Conservation (phyloP, 495 filamentous ascomycete species). For the Ascodesmis nigricans region DNA sequence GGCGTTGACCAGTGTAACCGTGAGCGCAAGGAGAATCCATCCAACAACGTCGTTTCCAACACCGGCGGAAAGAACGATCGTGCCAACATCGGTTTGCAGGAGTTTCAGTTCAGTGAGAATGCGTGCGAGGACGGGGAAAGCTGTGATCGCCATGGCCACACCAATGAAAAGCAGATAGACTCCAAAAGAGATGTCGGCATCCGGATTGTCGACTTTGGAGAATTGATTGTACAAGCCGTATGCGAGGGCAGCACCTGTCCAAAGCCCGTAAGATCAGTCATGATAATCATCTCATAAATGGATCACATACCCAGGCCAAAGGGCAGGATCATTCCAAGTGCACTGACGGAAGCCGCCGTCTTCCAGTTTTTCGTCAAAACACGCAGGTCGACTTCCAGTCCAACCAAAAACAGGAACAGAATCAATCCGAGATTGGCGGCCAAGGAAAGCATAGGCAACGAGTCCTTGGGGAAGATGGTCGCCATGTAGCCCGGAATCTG, state of each 20-base stretch:
- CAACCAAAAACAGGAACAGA: conserved; percentile 81
- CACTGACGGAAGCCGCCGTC: conserved; percentile 56
- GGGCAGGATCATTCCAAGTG: conserved; percentile 70
- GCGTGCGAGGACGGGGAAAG: conserved; percentile 85
- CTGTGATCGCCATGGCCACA: conserved; percentile 86
- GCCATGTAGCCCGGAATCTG: conserved; percentile 51
- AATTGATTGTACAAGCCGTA: conserved; percentile 74
- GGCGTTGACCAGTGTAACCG: conserved; percentile 84
- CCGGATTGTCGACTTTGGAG: conserved; percentile 36
- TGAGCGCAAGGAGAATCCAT: conserved; percentile 85
- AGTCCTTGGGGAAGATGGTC: conserved; percentile 46
- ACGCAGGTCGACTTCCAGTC: conserved; percentile 79
- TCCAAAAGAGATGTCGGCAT: conserved; percentile 45
- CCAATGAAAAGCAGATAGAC: conserved; percentile 84
- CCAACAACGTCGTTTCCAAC: conserved; percentile 91
- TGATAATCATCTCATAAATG: too few relatives aligned
- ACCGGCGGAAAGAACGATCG: conserved; percentile 79
- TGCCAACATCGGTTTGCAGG: conserved; percentile 60
- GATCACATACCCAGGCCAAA: conserved; percentile 34
- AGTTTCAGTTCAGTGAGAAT: conserved; percentile 87
- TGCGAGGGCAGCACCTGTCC: conserved; percentile 53
- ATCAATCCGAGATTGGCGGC: conserved; percentile 79
- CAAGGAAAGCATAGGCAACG: conserved; percentile 48
- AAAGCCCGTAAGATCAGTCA: neutral
- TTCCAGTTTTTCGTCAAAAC: conserved; percentile 72